These are phyloP conservation scores for Linum tenue DNA, from an alignment of 345 rosid species.

Conservation along the genomic window DNA sequence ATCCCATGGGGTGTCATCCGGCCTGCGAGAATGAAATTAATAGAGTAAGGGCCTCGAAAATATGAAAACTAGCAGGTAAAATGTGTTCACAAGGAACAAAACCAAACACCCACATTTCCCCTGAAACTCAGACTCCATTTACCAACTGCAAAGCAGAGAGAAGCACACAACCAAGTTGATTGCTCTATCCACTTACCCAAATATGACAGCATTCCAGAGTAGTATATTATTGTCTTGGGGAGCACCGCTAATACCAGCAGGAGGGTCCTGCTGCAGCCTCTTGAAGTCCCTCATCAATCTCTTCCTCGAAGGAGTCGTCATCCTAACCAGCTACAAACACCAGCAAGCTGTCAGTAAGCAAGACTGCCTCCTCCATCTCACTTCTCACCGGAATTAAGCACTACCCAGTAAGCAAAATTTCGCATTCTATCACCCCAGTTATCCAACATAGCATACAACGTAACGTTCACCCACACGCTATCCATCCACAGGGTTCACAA, in stretches of 20 bases:
- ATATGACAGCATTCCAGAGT: constrained; percentile 31
- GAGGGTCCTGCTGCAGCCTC: constrained; percentile 34
- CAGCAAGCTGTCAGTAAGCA: background rate
- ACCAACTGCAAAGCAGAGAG: background rate
- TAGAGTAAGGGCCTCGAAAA: background rate
- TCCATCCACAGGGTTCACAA: no score
- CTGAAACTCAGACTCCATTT: no score
- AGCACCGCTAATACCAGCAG: constrained; percentile 29
- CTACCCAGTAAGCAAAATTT: no score
- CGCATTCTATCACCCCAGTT: no score
- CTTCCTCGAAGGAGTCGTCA: constrained; percentile 31
- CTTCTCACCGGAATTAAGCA: no score
- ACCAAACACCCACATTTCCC: no score
- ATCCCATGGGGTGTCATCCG: constrained; percentile 79
- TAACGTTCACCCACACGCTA: no score
- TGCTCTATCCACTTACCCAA: constrained; percentile 16
- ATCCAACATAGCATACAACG: no score
- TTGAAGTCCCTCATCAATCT: constrained; percentile 31
- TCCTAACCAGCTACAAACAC: constrained; percentile 5
- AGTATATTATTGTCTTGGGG: constrained; percentile 27
- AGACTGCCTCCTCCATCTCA: no score
- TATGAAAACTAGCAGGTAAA: background rate
- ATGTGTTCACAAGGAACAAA: no score
- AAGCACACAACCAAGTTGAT: background rate
- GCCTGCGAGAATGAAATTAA: constrained; percentile 29